phyloP scores from a whole-genome alignment of 768 basidiomycete genomes.

The Pulveroboletus sp. region DNA sequence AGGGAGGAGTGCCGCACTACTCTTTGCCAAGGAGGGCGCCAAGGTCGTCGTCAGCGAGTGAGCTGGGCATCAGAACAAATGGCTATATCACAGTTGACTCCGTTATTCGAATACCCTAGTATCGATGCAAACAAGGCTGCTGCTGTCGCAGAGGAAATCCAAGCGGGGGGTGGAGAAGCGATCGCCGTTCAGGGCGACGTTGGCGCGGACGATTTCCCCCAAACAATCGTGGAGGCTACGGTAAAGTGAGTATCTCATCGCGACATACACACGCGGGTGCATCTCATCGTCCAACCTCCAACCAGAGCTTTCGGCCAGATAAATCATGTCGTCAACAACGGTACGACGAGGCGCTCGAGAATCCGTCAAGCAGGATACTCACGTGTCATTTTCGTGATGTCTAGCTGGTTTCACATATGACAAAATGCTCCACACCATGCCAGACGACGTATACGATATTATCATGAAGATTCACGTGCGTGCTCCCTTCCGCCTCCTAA shows the following conservation, averaged over 20 bases:
- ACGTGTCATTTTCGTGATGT: background rate
- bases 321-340: constrained; percentile 85
- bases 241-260: constrained; percentile 50
- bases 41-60: constrained; percentile 85
- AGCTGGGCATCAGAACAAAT: constrained; percentile 10
- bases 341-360: constrained; percentile 26
- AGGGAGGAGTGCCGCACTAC: constrained; percentile 65
- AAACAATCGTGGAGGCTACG: constrained; percentile 71
- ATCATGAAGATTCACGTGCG: constrained; percentile 83
- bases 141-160: constrained; percentile 68
- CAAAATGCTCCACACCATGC: constrained; percentile 85
- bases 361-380: background rate
- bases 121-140: constrained; percentile 69
- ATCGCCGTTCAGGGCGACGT: constrained; percentile 78
- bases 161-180: constrained; percentile 64
- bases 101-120: constrained; percentile 30
- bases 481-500: constrained; percentile 80
- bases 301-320: constrained; percentile 74
- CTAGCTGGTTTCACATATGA: constrained; percentile 75
- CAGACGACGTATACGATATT: constrained; percentile 76
- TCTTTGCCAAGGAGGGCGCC: constrained; percentile 82
- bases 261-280: background rate
- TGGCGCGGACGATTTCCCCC: constrained; percentile 76
- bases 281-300: background rate
- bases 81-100: constrained; percentile 3